Evolutionary conservation across 2,329 filamentous ascomycete species (phyloP).

Genomic region (Tolypocladium endophyticum): DNA sequence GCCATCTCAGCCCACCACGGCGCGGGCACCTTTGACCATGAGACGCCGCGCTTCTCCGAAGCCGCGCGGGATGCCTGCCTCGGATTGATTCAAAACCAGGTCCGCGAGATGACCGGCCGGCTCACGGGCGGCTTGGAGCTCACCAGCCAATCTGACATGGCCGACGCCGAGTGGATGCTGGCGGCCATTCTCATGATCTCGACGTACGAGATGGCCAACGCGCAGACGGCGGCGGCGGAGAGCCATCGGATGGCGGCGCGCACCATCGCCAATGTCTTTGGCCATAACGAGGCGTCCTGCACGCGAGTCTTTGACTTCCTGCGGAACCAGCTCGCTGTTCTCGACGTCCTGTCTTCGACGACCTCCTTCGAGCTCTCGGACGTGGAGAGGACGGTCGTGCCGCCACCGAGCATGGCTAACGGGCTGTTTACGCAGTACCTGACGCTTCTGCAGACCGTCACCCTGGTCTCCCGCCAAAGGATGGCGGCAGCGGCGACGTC

Average conservation of each 20-base stretch:
- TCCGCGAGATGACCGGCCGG: conserved; percentile 13
- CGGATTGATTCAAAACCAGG: conserved; percentile 11
- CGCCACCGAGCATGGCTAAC: conserved; percentile 8
- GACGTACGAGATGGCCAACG: conserved; percentile 18
- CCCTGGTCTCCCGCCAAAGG: conserved; percentile 7
- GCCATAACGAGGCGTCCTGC: conserved; percentile 7
- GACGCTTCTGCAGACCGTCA: conserved; percentile 8
- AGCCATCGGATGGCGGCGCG: conserved; percentile 16
- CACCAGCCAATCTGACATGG: conserved; percentile 10
- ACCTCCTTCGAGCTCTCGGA: conserved; percentile 15
- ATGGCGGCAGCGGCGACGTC: not conserved
- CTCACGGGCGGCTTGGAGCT: conserved; percentile 11
- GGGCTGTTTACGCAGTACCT: conserved; percentile 16
- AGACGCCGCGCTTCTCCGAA: conserved; percentile 12
- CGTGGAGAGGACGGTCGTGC: conserved; percentile 11
- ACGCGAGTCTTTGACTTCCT: conserved; percentile 16
- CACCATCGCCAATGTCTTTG: conserved; percentile 17
- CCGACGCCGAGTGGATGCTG: conserved; percentile 18
- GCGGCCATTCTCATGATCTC: conserved; percentile 18
- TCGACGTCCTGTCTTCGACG: conserved; percentile 15
- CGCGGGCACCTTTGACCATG: conserved; percentile 9
- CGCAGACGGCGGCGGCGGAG: conserved; percentile 13
- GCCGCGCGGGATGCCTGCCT: conserved; percentile 16
- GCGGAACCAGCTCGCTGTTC: conserved; percentile 16
- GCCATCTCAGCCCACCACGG: conserved; percentile 19